A percentile compares a stretch with the other conserved stretches of the same genome.
phyloP scores from a whole-genome alignment of 1,284 basidiomycete genomes.

The Uromyces viciae-fabae region DNA sequence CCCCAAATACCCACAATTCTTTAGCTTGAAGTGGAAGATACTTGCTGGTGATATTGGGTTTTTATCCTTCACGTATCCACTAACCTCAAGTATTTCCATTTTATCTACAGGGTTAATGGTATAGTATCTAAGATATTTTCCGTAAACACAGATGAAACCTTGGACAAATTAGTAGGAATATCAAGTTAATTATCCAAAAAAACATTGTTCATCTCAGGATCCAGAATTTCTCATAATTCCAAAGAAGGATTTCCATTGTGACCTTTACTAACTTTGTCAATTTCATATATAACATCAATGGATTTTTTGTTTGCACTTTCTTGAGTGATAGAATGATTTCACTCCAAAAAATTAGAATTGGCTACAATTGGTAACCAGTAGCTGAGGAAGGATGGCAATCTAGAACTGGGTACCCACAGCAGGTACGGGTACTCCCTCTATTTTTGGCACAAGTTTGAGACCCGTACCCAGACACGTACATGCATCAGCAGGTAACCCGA shows the following conservation, averaged over 20 bases:
- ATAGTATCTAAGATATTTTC: conserved; percentile 93
- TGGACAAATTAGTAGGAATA: conserved; percentile 89
- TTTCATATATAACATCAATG: conserved; percentile 96
- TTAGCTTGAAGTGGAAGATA: conserved; percentile 93
- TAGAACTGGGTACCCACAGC: no score
- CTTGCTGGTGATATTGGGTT: conserved; percentile 84
- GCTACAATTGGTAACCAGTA: no score
- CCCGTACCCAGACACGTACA: no score
- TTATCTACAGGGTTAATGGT: conserved; percentile 92
- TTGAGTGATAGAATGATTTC: conserved; percentile 97
- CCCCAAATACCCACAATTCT: conserved; percentile 79
- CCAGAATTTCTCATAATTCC: conserved; percentile 92
- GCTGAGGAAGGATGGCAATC: no score
- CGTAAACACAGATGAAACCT: conserved; percentile 92
- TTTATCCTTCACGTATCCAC: conserved; percentile 93
- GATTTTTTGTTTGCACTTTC: conserved; percentile 94
- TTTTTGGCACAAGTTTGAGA: no score
- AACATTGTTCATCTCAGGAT: conserved; percentile 92
- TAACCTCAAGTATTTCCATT: conserved; percentile 86
- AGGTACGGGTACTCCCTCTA: no score
- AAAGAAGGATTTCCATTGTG: conserved; percentile 93
- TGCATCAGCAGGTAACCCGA: no score
- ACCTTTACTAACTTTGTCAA: conserved; percentile 90
- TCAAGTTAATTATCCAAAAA: conserved; percentile 84
- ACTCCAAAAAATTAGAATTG: no score